These are phyloP conservation scores for Astragalus membranaceus DNA, from an alignment of 306 rosid species.

Conservation along the genomic window DNA sequence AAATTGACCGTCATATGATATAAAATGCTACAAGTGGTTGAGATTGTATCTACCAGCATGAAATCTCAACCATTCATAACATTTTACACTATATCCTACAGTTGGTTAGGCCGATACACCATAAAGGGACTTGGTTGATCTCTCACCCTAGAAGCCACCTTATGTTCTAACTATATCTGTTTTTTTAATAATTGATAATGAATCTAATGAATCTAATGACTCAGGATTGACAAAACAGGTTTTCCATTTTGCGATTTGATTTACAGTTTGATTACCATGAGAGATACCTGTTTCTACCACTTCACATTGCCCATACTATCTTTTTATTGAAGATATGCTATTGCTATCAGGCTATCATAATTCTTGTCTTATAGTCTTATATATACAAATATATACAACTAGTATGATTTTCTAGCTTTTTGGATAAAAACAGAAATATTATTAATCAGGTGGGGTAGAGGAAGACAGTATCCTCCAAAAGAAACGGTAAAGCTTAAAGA, in stretches of 20 bases:
- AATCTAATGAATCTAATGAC: too few relatives aligned
- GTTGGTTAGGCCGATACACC: too few relatives aligned
- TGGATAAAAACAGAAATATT: neutral
- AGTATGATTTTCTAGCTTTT: neutral
- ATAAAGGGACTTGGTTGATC: too few relatives aligned
- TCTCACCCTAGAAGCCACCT: too few relatives aligned
- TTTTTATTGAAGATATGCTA: neutral
- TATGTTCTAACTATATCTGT: neutral
- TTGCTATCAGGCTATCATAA: neutral
- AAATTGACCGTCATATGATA: too few relatives aligned
- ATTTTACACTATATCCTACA: too few relatives aligned
- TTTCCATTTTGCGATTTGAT: neutral
- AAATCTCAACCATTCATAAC: too few relatives aligned
- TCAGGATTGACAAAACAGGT: neutral
- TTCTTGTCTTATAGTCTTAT: neutral
- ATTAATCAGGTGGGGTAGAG: neutral
- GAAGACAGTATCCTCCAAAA: neutral
- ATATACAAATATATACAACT: conserved; percentile 2
- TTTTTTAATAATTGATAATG: conserved; percentile 6
- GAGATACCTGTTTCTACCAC: neutral
- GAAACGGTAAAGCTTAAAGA: neutral
- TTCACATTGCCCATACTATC: neutral
- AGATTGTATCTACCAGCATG: too few relatives aligned
- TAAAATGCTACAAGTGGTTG: too few relatives aligned
- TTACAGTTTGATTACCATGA: neutral